phyloP scores from a whole-genome alignment of 306 rosid species.

The Cyclanthera cordifolia region DNA sequence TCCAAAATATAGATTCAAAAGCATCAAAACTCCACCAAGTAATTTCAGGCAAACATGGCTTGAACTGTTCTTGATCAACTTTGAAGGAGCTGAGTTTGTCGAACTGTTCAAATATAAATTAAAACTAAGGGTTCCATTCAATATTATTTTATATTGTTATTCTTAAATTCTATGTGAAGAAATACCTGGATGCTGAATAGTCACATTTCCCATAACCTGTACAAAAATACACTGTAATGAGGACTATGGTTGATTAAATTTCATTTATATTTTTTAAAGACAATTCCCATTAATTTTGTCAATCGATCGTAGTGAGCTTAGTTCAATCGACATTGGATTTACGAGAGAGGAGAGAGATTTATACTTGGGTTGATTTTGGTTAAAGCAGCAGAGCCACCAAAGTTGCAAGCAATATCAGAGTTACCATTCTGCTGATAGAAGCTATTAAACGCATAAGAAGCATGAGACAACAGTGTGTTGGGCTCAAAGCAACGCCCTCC shows the following conservation, averaged over 20 bases:
- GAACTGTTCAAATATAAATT: slow-evolving; percentile 27
- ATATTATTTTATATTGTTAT: background rate
- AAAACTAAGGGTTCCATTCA: no score
- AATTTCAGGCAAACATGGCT: slow-evolving; percentile 32
- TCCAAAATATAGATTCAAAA: slow-evolving; percentile 29
- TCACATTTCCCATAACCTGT: slow-evolving; percentile 74
- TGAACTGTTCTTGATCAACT: slow-evolving; percentile 16
- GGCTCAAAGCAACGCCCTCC: slow-evolving; percentile 62
- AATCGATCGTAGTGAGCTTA: no score
- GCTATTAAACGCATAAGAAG: slow-evolving; percentile 77
- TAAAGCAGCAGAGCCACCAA: slow-evolving; percentile 73
- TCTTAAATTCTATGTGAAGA: slow-evolving; percentile 1
- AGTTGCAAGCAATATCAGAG: slow-evolving; percentile 91
- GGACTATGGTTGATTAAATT: background rate
- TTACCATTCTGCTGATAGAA: slow-evolving; percentile 77
- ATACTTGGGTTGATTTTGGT: slow-evolving; percentile 58
- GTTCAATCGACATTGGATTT: no score
- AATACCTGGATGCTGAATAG: slow-evolving; percentile 56
- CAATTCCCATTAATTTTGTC: no score
- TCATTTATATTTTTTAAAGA: no score
- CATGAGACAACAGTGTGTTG: slow-evolving; percentile 72
- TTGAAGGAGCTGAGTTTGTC: slow-evolving; percentile 30
- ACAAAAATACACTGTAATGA: background rate
- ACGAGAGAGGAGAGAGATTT: background rate
- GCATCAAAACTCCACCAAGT: slow-evolving; percentile 24